Evolutionary conservation across 106 monocot species (phyloP), one percentile per base, ranked within the genome.

Genomic region (Apostasia shenzhenica): DNA sequence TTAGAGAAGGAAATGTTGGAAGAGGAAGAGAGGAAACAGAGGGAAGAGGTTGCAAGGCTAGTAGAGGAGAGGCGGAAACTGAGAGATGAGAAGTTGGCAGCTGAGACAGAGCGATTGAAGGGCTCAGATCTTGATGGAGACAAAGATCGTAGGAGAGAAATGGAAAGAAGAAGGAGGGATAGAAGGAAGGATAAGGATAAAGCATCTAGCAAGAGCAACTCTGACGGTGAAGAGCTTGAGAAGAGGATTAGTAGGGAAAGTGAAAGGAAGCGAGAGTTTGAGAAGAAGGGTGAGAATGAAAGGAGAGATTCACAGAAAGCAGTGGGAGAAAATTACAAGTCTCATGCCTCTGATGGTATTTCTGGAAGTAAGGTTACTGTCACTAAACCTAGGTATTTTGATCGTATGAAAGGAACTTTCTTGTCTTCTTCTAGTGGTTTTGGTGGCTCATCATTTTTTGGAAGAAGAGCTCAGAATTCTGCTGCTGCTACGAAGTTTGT

Each of bases 21-120:
- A 69, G 91, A 89, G 68, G 95, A 95, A 59, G 95, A 95, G 73
- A 86, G 91, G 55, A 95, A 89, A 70, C 95, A 95, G 56, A 80
- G 91, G 54, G 95, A 95, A 71, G 95, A 95, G 69, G 83, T 95
- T 48, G 88, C 95, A 2, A 80, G 89, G 63, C 76, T 95, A 51
- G 88, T 95, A 13, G 95, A 95, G 59, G 95, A 95, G 54, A 66
- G 85, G 60, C 88, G 88, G 75, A 95, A 76, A 66, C 41, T 92
- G 37, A 76, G 95, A 49, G 95, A 91, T 69, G 90, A 87, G 66
- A 87, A 70, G 55, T 57, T 80, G 66, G 90, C 86, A 60, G 86
- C 91, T 38, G 89, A 91, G 76, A 84, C 64, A 76, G 79, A 70
- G 47, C 64, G 69, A 0, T 72, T 57, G 2, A 81, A 76, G 61